These are phyloP conservation scores for Aspergillus sp. DNA, from an alignment of 2,329 filamentous ascomycete genomes.

Conservation along the genomic window DNA sequence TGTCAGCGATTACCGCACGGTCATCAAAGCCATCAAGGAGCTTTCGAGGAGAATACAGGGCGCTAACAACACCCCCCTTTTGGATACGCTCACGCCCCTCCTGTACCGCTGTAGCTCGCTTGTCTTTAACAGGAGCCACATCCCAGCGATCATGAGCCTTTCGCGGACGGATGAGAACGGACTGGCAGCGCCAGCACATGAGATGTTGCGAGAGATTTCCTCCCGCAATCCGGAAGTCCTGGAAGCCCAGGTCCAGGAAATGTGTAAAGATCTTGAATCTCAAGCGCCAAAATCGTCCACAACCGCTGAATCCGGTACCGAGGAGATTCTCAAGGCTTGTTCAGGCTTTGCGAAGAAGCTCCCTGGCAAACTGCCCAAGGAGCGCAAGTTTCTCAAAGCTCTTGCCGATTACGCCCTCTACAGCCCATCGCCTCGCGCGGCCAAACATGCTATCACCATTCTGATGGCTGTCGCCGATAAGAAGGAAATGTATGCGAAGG, in stretches of 20 bases:
- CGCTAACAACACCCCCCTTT: conserved; percentile 58
- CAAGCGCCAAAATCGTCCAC: conserved; percentile 71
- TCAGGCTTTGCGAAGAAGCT: conserved; percentile 87
- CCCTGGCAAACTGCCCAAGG: conserved; percentile 75
- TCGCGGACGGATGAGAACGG: conserved; percentile 80
- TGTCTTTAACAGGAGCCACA: conserved; percentile 91
- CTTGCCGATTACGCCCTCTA: conserved; percentile 80
- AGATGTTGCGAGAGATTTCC: conserved; percentile 89
- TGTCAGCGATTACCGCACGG: conserved; percentile 88
- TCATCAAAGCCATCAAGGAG: conserved; percentile 87
- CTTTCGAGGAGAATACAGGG: conserved; percentile 76
- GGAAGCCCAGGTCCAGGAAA: conserved; percentile 85
- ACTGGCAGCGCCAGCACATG: conserved; percentile 76
- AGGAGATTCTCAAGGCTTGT: conserved; percentile 90
- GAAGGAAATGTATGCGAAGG: conserved; percentile 82
- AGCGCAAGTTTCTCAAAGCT: conserved; percentile 77
- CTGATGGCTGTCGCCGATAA: conserved; percentile 74
- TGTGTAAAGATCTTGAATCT: conserved; percentile 81
- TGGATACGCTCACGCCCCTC: conserved; percentile 79
- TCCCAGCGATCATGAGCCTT: conserved; percentile 83
- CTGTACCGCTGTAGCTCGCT: conserved; percentile 81
- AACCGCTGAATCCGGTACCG: conserved; percentile 69
- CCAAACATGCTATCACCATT: conserved; percentile 92
- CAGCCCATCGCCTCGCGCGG: conserved; percentile 75
- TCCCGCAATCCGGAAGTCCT: conserved; percentile 85